Conservation (phyloP, 345 rosid genomes). For the Eucalyptus urophylla region DNA sequence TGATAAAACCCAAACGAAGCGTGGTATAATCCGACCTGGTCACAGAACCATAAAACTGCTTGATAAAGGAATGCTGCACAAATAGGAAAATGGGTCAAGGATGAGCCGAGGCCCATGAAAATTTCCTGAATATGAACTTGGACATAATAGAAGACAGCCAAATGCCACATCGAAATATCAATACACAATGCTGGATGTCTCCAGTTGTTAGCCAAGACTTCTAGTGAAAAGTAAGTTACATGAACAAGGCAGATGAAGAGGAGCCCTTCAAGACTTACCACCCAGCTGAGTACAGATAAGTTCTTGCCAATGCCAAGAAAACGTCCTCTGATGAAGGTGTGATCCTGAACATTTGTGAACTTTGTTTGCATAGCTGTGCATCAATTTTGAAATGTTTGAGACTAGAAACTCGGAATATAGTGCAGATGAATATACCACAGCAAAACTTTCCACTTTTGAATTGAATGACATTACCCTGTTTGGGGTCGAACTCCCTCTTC, state of each 20-base stretch:
- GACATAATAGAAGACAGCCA: background rate
- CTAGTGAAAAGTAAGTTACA: background rate
- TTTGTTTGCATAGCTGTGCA: conserved; percentile 23
- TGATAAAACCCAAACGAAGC: conserved; percentile 69
- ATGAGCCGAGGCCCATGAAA: background rate
- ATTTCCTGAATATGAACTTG: background rate
- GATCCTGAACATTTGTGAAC: conserved; percentile 45
- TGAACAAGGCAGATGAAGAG: background rate
- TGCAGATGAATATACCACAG: background rate
- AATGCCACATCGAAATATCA: background rate
- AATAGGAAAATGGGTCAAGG: background rate
- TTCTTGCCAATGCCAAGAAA: background rate
- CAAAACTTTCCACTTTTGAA: background rate
- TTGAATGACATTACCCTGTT: conserved; percentile 20
- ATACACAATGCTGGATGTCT: background rate
- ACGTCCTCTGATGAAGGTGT: conserved; percentile 56
- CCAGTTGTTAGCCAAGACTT: background rate
- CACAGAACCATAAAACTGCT: conserved; percentile 81
- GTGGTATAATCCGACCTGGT: conserved; percentile 68
- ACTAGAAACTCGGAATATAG: background rate
- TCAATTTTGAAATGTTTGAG: background rate
- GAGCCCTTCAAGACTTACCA: conserved; percentile 28
- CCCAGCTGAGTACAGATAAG: conserved; percentile 23
- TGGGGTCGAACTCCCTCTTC: conserved; percentile 20
- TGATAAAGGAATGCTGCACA: conserved; percentile 68